Percentiles rank a stretch among this genome's conserved stretches.
Evolutionary conservation across 345 rosid genomes (phyloP).

Genomic region (Limnanthes douglasii): DNA sequence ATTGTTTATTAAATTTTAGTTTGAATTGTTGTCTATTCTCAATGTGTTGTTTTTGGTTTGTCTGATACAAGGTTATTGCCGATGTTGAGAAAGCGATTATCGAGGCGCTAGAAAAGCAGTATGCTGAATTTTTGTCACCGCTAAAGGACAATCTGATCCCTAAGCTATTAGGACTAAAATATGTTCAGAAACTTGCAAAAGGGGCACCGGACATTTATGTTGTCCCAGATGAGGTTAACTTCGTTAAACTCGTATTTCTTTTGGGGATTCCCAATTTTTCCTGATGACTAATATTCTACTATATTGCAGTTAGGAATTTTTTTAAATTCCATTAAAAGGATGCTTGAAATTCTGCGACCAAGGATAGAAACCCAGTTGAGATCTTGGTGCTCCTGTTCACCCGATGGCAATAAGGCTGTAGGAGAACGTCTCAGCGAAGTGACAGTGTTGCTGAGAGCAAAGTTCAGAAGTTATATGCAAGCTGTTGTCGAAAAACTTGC

Average conservation of each 20-base stretch:
- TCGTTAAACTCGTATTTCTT: too few species aligned
- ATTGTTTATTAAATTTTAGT: not conserved
- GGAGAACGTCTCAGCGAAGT: constrained; percentile 87
- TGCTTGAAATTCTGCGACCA: constrained; percentile 58
- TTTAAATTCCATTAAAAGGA: constrained; percentile 85
- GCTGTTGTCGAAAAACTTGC: constrained; percentile 87
- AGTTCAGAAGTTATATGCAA: constrained; percentile 71
- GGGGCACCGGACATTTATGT: constrained; percentile 45
- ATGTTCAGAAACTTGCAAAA: constrained; percentile 74
- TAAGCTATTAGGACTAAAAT: constrained; percentile 68
- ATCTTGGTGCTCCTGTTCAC: constrained; percentile 61
- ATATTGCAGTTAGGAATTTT: constrained; percentile 63
- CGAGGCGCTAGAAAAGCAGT: constrained; percentile 79
- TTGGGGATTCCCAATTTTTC: not conserved
- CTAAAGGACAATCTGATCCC: constrained; percentile 55
- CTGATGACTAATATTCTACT: not conserved
- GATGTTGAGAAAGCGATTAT: constrained; percentile 73
- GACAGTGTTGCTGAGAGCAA: constrained; percentile 75
- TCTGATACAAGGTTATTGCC: constrained; percentile 53
- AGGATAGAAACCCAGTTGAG: constrained; percentile 62
- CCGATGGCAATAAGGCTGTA: constrained; percentile 34
- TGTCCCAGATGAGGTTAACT: constrained; percentile 87
- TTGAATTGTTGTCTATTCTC: not conserved
- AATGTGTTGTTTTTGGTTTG: constrained; percentile 1
- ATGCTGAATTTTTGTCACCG: constrained; percentile 69